Evolutionary conservation across 2,329 filamentous ascomycete species (phyloP).

Genomic region (Claviceps cyperi): DNA sequence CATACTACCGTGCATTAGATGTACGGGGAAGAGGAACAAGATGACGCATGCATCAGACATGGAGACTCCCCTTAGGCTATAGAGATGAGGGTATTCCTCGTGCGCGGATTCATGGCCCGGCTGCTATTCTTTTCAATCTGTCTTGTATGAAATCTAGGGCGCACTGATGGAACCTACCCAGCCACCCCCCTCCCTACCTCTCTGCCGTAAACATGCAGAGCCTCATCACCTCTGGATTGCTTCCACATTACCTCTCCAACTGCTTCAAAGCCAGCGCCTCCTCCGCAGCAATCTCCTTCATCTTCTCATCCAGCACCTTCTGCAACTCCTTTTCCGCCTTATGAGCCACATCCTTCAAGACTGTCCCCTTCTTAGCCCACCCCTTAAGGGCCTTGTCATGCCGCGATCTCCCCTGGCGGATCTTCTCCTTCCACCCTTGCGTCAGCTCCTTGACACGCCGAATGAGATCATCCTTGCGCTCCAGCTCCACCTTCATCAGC

Average conservation of each 20-base stretch:
- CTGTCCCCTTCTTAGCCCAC: slow-evolving; percentile 29
- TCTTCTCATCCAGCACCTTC: slow-evolving; percentile 37
- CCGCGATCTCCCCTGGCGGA: slow-evolving; percentile 32
- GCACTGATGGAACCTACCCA: too few species aligned
- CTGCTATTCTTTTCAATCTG: too few species aligned
- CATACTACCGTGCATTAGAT: too few species aligned
- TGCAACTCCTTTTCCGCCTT: slow-evolving; percentile 33
- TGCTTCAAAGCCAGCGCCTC: slow-evolving; percentile 35
- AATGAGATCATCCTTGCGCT: slow-evolving; percentile 32
- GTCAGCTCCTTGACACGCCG: slow-evolving; percentile 29
- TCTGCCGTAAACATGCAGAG: too few species aligned
- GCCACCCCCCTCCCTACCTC: too few species aligned
- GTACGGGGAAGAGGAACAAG: too few species aligned
- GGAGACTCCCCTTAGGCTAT: too few species aligned
- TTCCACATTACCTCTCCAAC: slow-evolving; percentile 15
- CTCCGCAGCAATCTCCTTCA: slow-evolving; percentile 32
- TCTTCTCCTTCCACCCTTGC: slow-evolving; percentile 35
- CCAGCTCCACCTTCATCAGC: slow-evolving; percentile 36
- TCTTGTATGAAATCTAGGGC: too few species aligned
- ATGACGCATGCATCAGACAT: too few species aligned
- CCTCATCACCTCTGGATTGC: too few species aligned
- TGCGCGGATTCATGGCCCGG: too few species aligned
- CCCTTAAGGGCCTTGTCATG: slow-evolving; percentile 34
- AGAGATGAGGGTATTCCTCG: too few species aligned
- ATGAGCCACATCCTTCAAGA: slow-evolving; percentile 34